Evolutionary conservation across 192 early-diverging fungal species (phyloP).

Genomic region (Backusella tarrabulga): DNA sequence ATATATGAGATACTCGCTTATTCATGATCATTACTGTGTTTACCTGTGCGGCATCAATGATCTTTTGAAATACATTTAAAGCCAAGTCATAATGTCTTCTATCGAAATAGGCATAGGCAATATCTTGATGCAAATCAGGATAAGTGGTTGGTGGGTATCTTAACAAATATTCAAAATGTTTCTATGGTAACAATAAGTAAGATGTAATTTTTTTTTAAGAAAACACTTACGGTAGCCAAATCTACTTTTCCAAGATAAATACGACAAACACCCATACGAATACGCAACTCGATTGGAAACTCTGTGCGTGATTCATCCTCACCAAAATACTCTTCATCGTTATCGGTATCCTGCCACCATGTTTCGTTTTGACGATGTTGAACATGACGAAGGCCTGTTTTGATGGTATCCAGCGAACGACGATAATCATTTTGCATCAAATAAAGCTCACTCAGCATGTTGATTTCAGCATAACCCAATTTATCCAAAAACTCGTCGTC

Average conservation of each 20-base stretch:
- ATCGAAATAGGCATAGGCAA: constrained; percentile 72
- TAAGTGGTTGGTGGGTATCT: constrained; percentile 50
- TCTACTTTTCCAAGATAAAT: constrained; percentile 66
- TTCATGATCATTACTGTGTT: not conserved
- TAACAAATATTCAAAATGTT: constrained; percentile 65
- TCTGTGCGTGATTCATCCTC: constrained; percentile 12
- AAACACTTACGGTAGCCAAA: constrained; percentile 56
- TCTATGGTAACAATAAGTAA: constrained; percentile 29
- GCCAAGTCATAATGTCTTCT: constrained; percentile 62
- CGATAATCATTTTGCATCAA: constrained; percentile 78
- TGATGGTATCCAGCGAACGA: constrained; percentile 65
- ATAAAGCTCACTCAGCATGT: constrained; percentile 86
- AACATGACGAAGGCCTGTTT: constrained; percentile 65
- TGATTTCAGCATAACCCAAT: constrained; percentile 81
- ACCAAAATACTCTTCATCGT: constrained; percentile 37
- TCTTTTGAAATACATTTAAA: constrained; percentile 53
- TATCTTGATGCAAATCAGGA: constrained; percentile 70
- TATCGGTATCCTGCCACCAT: constrained; percentile 70
- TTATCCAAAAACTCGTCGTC: constrained; percentile 39
- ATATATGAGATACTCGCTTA: not conserved
- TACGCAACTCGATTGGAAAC: constrained; percentile 84
- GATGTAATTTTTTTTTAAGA: too few species aligned
- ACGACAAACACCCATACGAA: constrained; percentile 82
- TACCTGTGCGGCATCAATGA: constrained; percentile 47
- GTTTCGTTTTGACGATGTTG: constrained; percentile 66